These are phyloP conservation scores for Casuarina glauca DNA, from an alignment of 306 rosid genomes.

Conservation along the genomic window DNA sequence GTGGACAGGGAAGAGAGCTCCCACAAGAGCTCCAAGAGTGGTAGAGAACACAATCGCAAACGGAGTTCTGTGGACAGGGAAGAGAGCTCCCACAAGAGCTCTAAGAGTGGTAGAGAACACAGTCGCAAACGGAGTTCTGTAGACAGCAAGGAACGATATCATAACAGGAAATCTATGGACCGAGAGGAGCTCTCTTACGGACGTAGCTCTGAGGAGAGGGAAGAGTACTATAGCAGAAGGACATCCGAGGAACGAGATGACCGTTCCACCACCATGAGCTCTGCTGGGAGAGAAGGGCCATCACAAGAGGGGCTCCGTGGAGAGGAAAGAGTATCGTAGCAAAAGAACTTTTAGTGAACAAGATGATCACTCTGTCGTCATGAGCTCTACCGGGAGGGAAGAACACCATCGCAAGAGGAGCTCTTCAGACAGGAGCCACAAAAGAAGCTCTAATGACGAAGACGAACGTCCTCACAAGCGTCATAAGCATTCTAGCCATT, in stretches of 20 bases:
- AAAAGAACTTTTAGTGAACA: conserved; percentile 42
- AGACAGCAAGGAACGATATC: conserved; percentile 31
- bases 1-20: conserved; percentile 42
- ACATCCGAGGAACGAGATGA: conserved; percentile 20
- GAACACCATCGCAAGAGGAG: conserved; percentile 4
- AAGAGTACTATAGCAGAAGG: conserved; percentile 20
- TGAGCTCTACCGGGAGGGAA: conserved; percentile 35
- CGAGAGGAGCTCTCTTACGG: conserved; percentile 31
- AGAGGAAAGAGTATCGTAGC: conserved; percentile 31
- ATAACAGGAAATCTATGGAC: conserved; percentile 40
- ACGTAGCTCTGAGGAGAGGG: conserved; percentile 39
- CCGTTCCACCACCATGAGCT: conserved; percentile 27
- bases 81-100: conserved; percentile 41
- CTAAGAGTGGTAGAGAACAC: conserved; percentile 32
- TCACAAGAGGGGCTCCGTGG: conserved; percentile 21
- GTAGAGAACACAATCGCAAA: conserved; percentile 19
- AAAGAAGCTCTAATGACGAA: conserved; percentile 42
- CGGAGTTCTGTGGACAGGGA: conserved; percentile 32
- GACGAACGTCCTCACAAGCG: conserved; percentile 42
- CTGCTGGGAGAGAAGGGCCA: conserved; percentile 27
- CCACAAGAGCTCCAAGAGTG: conserved; percentile 36
- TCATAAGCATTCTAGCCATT: conserved; percentile 36
- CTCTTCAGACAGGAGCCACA: neutral
- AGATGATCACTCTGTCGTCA: conserved; percentile 38
- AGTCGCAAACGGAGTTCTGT: conserved; percentile 13